Evolutionary conservation across 2,329 filamentous ascomycete species (phyloP).

Genomic region (Anisogramma anomala): DNA sequence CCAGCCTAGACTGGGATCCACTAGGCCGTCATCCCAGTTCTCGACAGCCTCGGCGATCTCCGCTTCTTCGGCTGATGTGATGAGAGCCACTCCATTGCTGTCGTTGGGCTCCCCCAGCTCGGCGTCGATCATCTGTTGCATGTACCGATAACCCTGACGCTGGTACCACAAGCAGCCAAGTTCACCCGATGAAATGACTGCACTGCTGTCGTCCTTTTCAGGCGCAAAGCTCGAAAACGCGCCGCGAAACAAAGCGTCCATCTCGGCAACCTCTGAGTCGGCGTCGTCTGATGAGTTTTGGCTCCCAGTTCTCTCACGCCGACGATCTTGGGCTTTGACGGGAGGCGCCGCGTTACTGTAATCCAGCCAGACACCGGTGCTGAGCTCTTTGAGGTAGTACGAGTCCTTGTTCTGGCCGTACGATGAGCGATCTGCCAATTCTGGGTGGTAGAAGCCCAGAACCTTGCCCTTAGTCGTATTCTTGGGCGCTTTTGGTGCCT

Average conservation of each 20-base stretch:
- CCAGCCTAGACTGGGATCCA: slow-evolving; percentile 45
- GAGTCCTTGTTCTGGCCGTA: slow-evolving; percentile 35
- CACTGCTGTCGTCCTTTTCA: slow-evolving; percentile 59
- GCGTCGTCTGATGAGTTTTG: slow-evolving; percentile 43
- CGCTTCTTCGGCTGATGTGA: slow-evolving; percentile 37
- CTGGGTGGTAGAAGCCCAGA: slow-evolving; percentile 27
- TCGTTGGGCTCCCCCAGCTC: slow-evolving; percentile 30
- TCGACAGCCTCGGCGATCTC: slow-evolving; percentile 43
- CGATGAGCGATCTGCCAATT: slow-evolving; percentile 38
- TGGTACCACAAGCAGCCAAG: slow-evolving; percentile 70
- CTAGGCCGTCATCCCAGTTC: slow-evolving; percentile 43
- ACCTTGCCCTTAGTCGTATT: slow-evolving; percentile 50
- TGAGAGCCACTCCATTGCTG: slow-evolving; percentile 22
- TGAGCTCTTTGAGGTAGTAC: slow-evolving; percentile 56
- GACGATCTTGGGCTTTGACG: slow-evolving; percentile 46
- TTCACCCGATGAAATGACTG: slow-evolving; percentile 55
- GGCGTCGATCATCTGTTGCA: slow-evolving; percentile 50
- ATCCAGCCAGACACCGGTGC: slow-evolving; percentile 59
- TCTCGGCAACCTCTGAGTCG: slow-evolving; percentile 51
- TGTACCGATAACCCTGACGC: slow-evolving; percentile 52
- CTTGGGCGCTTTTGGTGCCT: slow-evolving; percentile 62
- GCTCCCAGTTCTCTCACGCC: slow-evolving; percentile 61
- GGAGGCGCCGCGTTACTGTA: slow-evolving; percentile 52
- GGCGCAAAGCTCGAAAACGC: slow-evolving; percentile 75
- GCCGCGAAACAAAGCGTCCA: slow-evolving; percentile 63